Evolutionary conservation across 768 basidiomycete genomes (phyloP), one percentile per base, ranked within the genome.

Genomic region (Lentinus tigrinus): DNA sequence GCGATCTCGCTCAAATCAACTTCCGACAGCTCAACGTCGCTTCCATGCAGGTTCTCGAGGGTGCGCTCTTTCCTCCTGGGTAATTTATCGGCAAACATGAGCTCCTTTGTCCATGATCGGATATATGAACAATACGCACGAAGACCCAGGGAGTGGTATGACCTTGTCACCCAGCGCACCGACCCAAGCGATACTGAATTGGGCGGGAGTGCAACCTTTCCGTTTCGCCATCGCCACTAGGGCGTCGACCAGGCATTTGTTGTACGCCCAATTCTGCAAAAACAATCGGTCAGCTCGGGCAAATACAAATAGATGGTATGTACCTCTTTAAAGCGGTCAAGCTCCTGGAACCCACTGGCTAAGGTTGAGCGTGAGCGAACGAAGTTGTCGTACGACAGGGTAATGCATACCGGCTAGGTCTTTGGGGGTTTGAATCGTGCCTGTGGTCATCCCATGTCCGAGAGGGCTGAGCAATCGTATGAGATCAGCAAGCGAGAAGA

Each of bases 391-490:
- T 4, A 49, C 13, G 10, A 16, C 31, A 17, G 13, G 13, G 24
- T 14, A 21, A 27, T 47, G 14, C 14, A 16, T 36, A 36, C 17
- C n/a, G n/a, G n/a, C 67, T 5, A 76, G 27, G 52, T 76, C 73
- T 2, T 68, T 62, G 14, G 51, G 40, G n/a, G 56, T 69, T 60
- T 77, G 81, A 65, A 84, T 75, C 47, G 74, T 67, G 1, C 84
- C 83, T 0, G 79, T 78, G 36, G 84, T 69, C 64, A 84, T 72
- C 4, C 83, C 83, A 21, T 75, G 73, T 4, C 82, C 83, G 0
- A 84, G 75, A 0, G 84, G 83, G 38, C 79, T 85, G 67, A 46
- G 17, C 46, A 23, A 51, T 6, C 9, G 31, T 52, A 36, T 19
- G 54, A 63, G 46, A 26, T 0, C 17, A 10, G 40, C 31, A 57